Evolutionary conservation across 148 eudicot species (phyloP).

Genomic region (Bassia scoparia): DNA sequence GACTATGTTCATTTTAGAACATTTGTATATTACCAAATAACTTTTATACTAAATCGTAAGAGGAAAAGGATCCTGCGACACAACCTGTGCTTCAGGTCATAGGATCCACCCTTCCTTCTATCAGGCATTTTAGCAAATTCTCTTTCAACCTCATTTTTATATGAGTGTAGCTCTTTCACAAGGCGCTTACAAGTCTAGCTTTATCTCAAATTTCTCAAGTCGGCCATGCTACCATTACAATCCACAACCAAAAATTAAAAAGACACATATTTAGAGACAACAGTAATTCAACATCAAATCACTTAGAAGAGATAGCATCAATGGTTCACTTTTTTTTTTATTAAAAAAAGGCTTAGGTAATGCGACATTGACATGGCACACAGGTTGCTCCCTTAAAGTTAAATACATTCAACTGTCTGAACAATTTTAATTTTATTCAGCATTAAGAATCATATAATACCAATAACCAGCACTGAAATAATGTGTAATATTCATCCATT

Average conservation of each 20-base stretch:
- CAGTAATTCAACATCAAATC: background rate
- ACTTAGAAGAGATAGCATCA: background rate
- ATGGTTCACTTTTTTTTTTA: background rate
- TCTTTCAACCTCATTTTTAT: conserved; percentile 90
- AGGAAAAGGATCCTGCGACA: background rate
- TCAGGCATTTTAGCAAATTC: conserved; percentile 90
- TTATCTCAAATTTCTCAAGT: conserved; percentile 84
- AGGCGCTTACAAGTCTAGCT: conserved; percentile 88
- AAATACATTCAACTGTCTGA: no score
- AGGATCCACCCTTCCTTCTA: conserved; percentile 95
- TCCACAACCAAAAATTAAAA: background rate
- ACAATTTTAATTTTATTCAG: no score
- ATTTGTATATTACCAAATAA: conserved; percentile 1
- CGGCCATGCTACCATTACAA: conserved; percentile 48
- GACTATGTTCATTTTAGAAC: no score
- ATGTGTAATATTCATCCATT: no score
- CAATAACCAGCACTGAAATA: no score
- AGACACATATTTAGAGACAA: background rate
- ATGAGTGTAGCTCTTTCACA: conserved; percentile 75
- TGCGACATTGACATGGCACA: background rate
- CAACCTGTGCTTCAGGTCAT: conserved; percentile 98
- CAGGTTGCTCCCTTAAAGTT: no score
- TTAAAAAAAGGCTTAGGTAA: background rate
- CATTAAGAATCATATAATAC: no score
- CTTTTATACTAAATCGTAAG: background rate